A percentile compares a stretch with the other conserved stretches of the same genome.
phyloP scores from a whole-genome alignment of 257 asterid species.

The Solanum virginianum region DNA sequence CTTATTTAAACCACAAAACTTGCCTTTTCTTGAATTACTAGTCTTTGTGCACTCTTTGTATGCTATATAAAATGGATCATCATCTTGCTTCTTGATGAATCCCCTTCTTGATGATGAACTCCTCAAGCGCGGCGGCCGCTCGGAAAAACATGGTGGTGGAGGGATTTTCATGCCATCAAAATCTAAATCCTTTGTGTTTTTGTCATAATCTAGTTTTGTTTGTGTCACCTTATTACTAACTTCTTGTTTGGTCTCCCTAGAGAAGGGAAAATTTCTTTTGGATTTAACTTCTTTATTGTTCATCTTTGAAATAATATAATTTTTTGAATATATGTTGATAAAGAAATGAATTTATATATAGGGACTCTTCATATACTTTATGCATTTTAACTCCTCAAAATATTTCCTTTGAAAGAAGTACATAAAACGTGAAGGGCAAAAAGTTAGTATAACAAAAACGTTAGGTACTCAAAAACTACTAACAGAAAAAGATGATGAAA shows the following conservation, averaged over 20 bases:
- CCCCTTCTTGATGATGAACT: slow-evolving; percentile 31
- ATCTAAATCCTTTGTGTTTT: slow-evolving; percentile 7
- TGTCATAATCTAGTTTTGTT: not conserved
- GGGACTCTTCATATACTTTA: slow-evolving; percentile 5
- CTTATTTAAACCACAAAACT: not conserved
- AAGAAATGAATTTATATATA: not conserved
- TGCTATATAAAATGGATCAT: slow-evolving; percentile 71
- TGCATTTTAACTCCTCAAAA: slow-evolving; percentile 17
- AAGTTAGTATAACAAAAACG: slow-evolving; percentile 2
- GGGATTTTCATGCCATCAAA: slow-evolving; percentile 20
- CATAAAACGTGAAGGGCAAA: slow-evolving; percentile 36
- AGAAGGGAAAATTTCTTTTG: slow-evolving; percentile 46
- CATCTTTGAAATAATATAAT: not conserved
- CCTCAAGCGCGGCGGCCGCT: not conserved
- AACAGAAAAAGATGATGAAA: slow-evolving; percentile 12
- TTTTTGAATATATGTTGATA: not conserved
- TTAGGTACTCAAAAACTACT: slow-evolving; percentile 7
- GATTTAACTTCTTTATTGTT: slow-evolving; percentile 41
- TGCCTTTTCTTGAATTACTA: slow-evolving; percentile 16
- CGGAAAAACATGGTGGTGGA: slow-evolving; percentile 44
- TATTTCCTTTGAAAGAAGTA: slow-evolving; percentile 21
- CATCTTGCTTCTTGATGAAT: slow-evolving; percentile 14
- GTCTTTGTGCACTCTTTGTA: slow-evolving; percentile 61
- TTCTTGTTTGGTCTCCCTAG: slow-evolving; percentile 60
- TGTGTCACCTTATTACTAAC: slow-evolving; percentile 19